phyloP scores from a whole-genome alignment of 2,329 filamentous ascomycete genomes.

The Mariannaea elegans region DNA sequence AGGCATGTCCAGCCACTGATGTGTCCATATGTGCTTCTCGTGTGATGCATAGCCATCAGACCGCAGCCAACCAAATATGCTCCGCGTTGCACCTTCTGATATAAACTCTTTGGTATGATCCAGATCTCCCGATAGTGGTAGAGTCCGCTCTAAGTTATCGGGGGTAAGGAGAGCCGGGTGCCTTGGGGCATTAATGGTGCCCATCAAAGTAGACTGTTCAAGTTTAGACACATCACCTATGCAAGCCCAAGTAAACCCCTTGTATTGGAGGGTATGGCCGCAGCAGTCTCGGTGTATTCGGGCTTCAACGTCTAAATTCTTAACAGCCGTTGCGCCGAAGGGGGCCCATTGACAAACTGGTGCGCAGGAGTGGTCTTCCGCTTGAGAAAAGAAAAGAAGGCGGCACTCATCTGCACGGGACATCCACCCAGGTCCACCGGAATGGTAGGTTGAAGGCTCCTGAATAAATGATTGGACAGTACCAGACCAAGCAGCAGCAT shows the following conservation, averaged over 20 bases:
- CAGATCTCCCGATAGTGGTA: background rate
- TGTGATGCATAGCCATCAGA: background rate
- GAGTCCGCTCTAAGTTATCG: background rate
- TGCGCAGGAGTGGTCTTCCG: background rate
- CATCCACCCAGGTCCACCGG: background rate
- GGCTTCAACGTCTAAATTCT: background rate
- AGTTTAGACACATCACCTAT: no score
- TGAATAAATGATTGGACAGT: slow-evolving; percentile 3
- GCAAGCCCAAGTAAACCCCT: slow-evolving; percentile 6
- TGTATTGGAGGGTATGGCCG: background rate
- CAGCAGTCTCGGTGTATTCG: background rate
- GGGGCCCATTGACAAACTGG: slow-evolving; percentile 4
- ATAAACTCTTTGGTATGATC: background rate
- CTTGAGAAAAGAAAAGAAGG: background rate
- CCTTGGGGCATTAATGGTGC: background rate
- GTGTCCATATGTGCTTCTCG: background rate
- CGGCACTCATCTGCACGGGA: slow-evolving; percentile 2
- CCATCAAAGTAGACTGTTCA: no score
- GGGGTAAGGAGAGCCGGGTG: background rate
- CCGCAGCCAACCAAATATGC: background rate
- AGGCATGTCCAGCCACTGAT: background rate
- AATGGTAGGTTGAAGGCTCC: background rate
- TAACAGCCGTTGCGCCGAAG: background rate
- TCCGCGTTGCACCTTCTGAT: background rate
- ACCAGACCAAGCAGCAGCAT: background rate